Evolutionary conservation across 441 rosid genomes (phyloP).

Genomic region (Mallotus repandus): DNA sequence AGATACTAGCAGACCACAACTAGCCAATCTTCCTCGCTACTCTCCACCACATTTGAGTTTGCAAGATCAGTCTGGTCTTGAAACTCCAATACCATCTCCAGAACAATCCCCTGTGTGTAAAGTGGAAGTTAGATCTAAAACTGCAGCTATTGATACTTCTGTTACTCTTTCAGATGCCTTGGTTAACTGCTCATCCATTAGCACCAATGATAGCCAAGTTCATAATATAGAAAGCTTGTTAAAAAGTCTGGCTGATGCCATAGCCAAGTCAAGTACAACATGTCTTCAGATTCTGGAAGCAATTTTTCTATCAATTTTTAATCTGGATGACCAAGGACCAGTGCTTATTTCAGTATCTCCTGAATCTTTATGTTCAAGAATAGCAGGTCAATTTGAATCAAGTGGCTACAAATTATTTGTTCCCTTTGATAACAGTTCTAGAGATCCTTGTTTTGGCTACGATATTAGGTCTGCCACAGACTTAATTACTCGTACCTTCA

Average conservation of each 20-base stretch:
- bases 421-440: slow-evolving; percentile 23
- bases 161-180: slow-evolving; percentile 20
- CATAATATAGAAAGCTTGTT: slow-evolving; percentile 29
- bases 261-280: slow-evolving; percentile 28
- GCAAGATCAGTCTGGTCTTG: slow-evolving; percentile 20
- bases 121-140: slow-evolving; percentile 11
- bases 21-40: slow-evolving; percentile 19
- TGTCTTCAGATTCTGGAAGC: slow-evolving; percentile 38
- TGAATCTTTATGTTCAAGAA: slow-evolving; percentile 29
- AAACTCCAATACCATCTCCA: slow-evolving; percentile 19
- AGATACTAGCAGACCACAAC: slow-evolving; percentile 20
- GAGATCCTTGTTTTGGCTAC: slow-evolving; percentile 28
- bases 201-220: slow-evolving; percentile 17
- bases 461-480: slow-evolving; percentile 39
- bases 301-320: slow-evolving; percentile 34
- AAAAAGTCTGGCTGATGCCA: slow-evolving; percentile 33
- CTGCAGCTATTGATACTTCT: slow-evolving; percentile 20
- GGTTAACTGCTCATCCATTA: slow-evolving; percentile 17
- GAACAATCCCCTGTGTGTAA: slow-evolving; percentile 13
- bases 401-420: slow-evolving; percentile 40
- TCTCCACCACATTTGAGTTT: slow-evolving; percentile 17
- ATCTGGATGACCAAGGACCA: slow-evolving; percentile 22
- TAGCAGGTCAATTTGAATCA: slow-evolving; percentile 35
- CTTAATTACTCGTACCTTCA: slow-evolving; percentile 35
- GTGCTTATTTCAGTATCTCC: slow-evolving; percentile 23